A percentile compares a stretch with the other conserved stretches of the same genome.
phyloP scores from a whole-genome alignment of 306 rosid species.

The Echinosophora koreensis region DNA sequence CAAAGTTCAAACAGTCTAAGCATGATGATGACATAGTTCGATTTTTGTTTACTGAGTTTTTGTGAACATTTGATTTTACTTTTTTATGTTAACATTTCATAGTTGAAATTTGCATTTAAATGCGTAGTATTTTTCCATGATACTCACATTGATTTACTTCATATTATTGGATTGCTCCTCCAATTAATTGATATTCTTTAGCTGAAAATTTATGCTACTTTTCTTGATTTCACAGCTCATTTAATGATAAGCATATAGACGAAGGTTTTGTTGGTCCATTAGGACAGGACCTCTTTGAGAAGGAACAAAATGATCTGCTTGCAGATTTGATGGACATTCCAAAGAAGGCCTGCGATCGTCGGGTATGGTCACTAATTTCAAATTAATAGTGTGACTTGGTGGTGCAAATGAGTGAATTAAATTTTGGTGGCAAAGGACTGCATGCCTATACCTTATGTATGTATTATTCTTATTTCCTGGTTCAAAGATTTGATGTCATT shows the following conservation, averaged over 20 bases:
- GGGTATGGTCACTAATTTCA: slow-evolving; percentile 57
- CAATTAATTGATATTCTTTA: slow-evolving; percentile 10
- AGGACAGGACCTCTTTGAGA: slow-evolving; percentile 80
- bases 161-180: background rate
- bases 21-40: background rate
- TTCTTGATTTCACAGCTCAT: slow-evolving; percentile 61
- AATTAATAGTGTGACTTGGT: background rate
- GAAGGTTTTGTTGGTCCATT: slow-evolving; percentile 70
- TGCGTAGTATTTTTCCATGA: background rate
- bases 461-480: background rate
- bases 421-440: background rate
- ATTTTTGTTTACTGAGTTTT: slow-evolving; percentile 10
- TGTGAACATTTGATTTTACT: background rate
- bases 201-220: slow-evolving; percentile 3
- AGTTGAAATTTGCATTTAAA: background rate
- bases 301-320: slow-evolving; percentile 83
- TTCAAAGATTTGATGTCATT: background rate
- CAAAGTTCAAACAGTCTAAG: background rate
- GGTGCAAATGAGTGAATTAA: slow-evolving; percentile 18
- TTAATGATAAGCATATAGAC: slow-evolving; percentile 75
- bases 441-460: background rate
- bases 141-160: slow-evolving; percentile 14
- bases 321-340: slow-evolving; percentile 86
- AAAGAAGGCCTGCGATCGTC: slow-evolving; percentile 90
- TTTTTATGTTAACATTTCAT: background rate